Base-by-base conservation (phyloP, 495 filamentous ascomycete species). In the Clavariopsis aquatica region DNA sequence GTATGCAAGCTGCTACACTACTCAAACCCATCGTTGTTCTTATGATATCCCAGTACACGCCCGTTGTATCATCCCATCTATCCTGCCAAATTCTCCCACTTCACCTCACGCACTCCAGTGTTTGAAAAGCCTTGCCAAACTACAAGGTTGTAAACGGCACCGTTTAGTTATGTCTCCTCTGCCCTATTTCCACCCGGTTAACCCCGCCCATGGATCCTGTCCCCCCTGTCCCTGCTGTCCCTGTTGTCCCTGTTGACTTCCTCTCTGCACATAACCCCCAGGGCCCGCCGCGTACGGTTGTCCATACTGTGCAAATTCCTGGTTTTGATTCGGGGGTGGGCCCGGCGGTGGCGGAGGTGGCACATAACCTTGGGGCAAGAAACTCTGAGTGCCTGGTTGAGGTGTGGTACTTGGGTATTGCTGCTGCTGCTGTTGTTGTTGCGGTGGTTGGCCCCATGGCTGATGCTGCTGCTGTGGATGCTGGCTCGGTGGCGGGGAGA, bases 281-380 rank as follows among this genome's bases (percentile, higher is more conserved):
- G 84, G 83, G 6, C 83, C 84, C 47, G 81, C 77, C 1, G 84
- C 85, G 73, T 84, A 84, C n/a, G 75, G 64, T 1, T 76, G 75
- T 20, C 56, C 69, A 45, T 77, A 66, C 15, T 79, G 72, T n/a
- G 75, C 82, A 22, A 84, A 81, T 13, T 81, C 86, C 52, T 87
- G 85, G 67, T 92, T 88, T 34, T 81, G 84, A 0, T 84, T 83
- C 49, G 85, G 78, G 0, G 93, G 91, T 19, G 83, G 86, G 0
- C 88, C 86, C 45, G 85, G 78, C 0, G 93, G 93, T 20, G 93
- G 93, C 9, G 93, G 93, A 0, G 93, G 93, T 0, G 93, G 93
- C 38, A 96, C 84, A 73, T 96, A 97, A 19, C 92, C 92, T 19
- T 85, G 84, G 31, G 91, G 91, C 66, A 93, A 80, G 52, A 75